These are phyloP conservation scores for Capillidium heterosporum DNA, from an alignment of 371 early-diverging fungal genomes.

Conservation along the genomic window DNA sequence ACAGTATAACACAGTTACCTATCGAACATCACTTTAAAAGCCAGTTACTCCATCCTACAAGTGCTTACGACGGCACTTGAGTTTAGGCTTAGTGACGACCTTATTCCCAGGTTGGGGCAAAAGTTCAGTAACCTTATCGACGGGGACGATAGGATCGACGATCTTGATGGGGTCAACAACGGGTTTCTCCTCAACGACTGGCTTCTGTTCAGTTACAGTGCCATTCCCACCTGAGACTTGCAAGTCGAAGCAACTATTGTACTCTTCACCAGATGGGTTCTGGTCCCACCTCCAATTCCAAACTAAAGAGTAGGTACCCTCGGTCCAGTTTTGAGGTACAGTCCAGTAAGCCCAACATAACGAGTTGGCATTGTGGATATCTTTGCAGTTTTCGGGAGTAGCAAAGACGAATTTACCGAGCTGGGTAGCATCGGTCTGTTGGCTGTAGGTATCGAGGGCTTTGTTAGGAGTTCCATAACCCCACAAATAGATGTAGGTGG, in stretches of 20 bases:
- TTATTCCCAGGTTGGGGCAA: no score
- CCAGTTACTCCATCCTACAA: background rate
- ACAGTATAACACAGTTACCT: no score
- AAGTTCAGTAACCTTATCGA: no score
- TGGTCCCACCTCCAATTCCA: conserved; percentile 33
- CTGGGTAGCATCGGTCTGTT: conserved; percentile 10
- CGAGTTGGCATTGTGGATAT: conserved; percentile 17
- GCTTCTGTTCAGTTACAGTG: background rate
- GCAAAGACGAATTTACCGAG: conserved; percentile 12
- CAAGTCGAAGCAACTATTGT: conserved; percentile 35
- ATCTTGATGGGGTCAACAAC: no score
- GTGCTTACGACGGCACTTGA: background rate
- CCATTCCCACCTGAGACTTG: conserved; percentile 7
- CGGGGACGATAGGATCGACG: no score
- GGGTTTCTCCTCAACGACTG: no score
- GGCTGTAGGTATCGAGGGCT: conserved; percentile 14
- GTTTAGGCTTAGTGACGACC: background rate
- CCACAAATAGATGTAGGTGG: conserved; percentile 17
- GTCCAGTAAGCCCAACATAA: conserved; percentile 20
- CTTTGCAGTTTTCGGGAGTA: conserved; percentile 13
- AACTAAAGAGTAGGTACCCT: conserved; percentile 22
- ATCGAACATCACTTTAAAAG: background rate
- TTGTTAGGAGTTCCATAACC: conserved; percentile 15
- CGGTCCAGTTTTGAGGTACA: conserved; percentile 17
- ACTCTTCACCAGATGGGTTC: conserved; percentile 32